phyloP scores from a whole-genome alignment of 495 filamentous ascomycete species.

The Talaromyces liani region DNA sequence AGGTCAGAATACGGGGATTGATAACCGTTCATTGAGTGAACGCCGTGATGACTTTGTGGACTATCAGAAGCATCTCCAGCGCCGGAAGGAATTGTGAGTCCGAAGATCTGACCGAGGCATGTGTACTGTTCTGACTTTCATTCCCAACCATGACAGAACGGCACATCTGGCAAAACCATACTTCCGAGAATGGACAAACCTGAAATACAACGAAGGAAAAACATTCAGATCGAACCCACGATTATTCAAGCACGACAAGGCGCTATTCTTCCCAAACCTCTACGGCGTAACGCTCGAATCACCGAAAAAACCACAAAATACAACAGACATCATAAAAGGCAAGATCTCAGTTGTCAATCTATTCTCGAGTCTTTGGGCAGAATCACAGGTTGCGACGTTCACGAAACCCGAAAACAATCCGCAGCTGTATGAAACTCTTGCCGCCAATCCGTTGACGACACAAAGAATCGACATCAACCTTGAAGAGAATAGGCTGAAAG shows the following conservation, averaged over 20 bases:
- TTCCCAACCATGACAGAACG: too few relatives aligned
- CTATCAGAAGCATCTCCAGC: slow-evolving; percentile 72
- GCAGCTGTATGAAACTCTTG: slow-evolving; percentile 46
- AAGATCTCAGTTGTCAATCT: slow-evolving; percentile 71
- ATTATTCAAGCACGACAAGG: slow-evolving; percentile 64
- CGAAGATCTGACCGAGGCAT: neutral
- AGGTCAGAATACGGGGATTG: slow-evolving; percentile 75
- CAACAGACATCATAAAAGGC: slow-evolving; percentile 61
- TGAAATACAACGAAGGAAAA: slow-evolving; percentile 78
- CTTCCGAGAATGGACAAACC: slow-evolving; percentile 85
- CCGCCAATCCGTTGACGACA: slow-evolving; percentile 30
- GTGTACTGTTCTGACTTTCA: neutral
- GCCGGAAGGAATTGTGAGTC: slow-evolving; percentile 62
- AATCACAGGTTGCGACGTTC: slow-evolving; percentile 70
- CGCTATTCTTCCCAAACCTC: slow-evolving; percentile 92
- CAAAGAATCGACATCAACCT: slow-evolving; percentile 82
- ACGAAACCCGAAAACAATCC: slow-evolving; percentile 56
- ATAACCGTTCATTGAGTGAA: slow-evolving; percentile 56
- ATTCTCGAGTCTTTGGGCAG: slow-evolving; percentile 77
- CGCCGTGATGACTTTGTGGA: slow-evolving; percentile 74
- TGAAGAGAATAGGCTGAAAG: slow-evolving; percentile 74
- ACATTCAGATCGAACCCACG: slow-evolving; percentile 72
- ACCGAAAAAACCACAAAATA: slow-evolving; percentile 48
- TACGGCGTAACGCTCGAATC: slow-evolving; percentile 63
- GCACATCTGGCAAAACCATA: slow-evolving; percentile 68